A percentile compares a stretch with the other conserved stretches of the same genome.
phyloP scores from a whole-genome alignment of 1,284 basidiomycete species.

The Cutaneotrichosporon sp. region DNA sequence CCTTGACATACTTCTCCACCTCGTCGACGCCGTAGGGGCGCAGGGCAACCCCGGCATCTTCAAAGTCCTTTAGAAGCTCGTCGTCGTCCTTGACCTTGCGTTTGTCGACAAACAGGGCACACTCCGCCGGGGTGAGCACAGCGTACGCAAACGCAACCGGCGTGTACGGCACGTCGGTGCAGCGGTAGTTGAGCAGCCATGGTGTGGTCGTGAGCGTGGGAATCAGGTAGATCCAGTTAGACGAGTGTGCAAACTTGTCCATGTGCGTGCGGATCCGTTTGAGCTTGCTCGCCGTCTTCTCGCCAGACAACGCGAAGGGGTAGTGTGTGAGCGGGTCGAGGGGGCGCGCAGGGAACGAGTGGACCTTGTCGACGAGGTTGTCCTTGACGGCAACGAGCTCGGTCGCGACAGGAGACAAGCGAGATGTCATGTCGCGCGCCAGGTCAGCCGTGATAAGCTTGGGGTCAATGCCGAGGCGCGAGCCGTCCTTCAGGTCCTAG shows the following conservation, averaged over 20 bases:
- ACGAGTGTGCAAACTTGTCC: constrained; percentile 28
- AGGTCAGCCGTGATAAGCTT: constrained; percentile 61
- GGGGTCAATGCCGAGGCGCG: constrained; percentile 79
- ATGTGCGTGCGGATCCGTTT: constrained; percentile 34
- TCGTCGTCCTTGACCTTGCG: constrained; percentile 36
- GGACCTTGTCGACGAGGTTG: constrained; percentile 82
- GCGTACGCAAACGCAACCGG: constrained; percentile 82
- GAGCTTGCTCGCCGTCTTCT: constrained; percentile 38
- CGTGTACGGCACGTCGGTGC: constrained; percentile 74
- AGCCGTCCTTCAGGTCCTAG: constrained; percentile 54
- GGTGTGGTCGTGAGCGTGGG: constrained; percentile 54
- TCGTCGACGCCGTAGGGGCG: constrained; percentile 63
- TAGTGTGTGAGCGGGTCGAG: constrained; percentile 69
- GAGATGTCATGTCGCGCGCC: constrained; percentile 21
- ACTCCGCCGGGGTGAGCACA: constrained; percentile 59
- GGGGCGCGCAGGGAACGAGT: constrained; percentile 65
- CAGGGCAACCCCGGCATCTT: constrained; percentile 57
- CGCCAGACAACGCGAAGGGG: constrained; percentile 66
- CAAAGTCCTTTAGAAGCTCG: constrained; percentile 25
- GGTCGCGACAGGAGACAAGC: constrained; percentile 51
- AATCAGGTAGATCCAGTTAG: constrained; percentile 45
- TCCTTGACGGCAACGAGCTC: constrained; percentile 55
- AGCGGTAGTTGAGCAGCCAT: constrained; percentile 76
- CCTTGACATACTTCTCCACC: constrained; percentile 55
- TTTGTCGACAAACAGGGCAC: constrained; percentile 39